These are phyloP conservation scores for Phytophthora boehmeriae DNA, from an alignment of 352 stramenopile species.

Conservation along the genomic window DNA sequence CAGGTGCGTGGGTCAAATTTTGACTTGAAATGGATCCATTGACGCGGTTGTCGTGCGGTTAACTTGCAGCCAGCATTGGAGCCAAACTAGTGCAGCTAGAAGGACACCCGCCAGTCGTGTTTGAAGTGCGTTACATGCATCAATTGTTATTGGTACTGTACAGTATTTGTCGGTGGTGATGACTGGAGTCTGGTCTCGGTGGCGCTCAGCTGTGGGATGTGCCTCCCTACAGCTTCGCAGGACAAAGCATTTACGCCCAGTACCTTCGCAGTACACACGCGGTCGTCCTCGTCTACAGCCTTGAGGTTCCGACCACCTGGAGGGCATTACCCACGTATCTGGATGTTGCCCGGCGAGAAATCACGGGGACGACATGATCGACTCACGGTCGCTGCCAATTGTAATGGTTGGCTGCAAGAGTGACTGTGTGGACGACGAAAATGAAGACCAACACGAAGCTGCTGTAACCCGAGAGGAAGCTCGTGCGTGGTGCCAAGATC, in stretches of 20 bases:
- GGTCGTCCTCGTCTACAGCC: conserved; percentile 54
- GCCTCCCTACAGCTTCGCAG: conserved; percentile 52
- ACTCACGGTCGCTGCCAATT: conserved; percentile 12
- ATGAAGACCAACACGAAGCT: conserved; percentile 9
- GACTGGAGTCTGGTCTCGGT: neutral
- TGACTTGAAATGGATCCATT: neutral
- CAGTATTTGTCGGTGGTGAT: conserved; percentile 2
- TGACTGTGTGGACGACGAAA: conserved; percentile 11
- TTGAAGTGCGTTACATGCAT: conserved; percentile 42
- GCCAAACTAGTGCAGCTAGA: conserved; percentile 63
- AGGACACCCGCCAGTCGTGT: conserved; percentile 31
- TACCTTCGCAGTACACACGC: conserved; percentile 46
- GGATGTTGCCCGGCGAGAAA: conserved; percentile 12
- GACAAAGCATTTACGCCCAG: conserved; percentile 46
- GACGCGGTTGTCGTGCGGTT: neutral
- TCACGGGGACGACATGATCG: conserved; percentile 14
- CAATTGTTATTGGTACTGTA: neutral
- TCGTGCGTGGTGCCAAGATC: conserved; percentile 23
- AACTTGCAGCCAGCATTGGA: conserved; percentile 43
- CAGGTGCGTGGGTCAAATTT: conserved; percentile 25
- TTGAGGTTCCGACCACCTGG: conserved; percentile 33
- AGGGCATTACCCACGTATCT: conserved; percentile 33
- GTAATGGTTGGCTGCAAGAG: conserved; percentile 38
- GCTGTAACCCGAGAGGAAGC: neutral
- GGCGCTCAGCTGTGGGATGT: conserved; percentile 62